These are phyloP conservation scores for Pseudonitzschia delicatissima DNA, from an alignment of 108 stramenopile genomes.

Conservation along the genomic window DNA sequence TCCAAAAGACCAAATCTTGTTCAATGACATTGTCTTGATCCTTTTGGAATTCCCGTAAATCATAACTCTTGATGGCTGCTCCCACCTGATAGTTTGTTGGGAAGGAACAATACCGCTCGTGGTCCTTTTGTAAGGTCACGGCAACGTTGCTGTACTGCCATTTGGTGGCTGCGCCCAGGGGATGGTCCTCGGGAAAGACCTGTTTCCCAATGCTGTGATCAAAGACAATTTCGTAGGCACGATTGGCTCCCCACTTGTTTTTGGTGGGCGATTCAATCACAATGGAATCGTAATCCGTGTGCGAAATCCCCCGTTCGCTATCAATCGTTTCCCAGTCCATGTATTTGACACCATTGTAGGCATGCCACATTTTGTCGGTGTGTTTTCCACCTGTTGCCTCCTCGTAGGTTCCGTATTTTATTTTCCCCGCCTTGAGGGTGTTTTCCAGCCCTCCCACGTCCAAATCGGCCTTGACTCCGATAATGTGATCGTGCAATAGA, in stretches of 20 bases:
- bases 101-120: conserved; percentile 7
- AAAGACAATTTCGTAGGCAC: conserved; percentile 8
- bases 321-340: conserved; percentile 17
- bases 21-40: neutral
- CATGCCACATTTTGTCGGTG: neutral
- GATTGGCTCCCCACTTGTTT: conserved; percentile 13
- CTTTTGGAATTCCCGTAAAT: conserved; percentile 11
- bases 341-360: conserved; percentile 14
- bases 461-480: conserved; percentile 14
- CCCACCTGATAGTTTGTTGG: conserved; percentile 8
- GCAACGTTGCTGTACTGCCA: conserved; percentile 18
- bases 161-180: neutral
- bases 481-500: conserved; percentile 9
- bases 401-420: conserved; percentile 16
- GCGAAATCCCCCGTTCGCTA: conserved; percentile 11
- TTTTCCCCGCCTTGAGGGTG: conserved; percentile 12
- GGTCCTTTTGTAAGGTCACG: conserved; percentile 9
- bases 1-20: conserved; percentile 17
- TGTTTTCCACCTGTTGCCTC: conserved; percentile 10
- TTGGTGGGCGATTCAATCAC: neutral
- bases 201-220: neutral
- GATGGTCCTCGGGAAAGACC: conserved; percentile 2
- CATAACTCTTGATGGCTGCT: neutral
- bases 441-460: conserved; percentile 5
- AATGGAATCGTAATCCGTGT: conserved; percentile 8